Percentiles rank a stretch among this genome's conserved stretches.
phyloP scores from a whole-genome alignment of 345 rosid genomes.

The Punica granatum region DNA sequence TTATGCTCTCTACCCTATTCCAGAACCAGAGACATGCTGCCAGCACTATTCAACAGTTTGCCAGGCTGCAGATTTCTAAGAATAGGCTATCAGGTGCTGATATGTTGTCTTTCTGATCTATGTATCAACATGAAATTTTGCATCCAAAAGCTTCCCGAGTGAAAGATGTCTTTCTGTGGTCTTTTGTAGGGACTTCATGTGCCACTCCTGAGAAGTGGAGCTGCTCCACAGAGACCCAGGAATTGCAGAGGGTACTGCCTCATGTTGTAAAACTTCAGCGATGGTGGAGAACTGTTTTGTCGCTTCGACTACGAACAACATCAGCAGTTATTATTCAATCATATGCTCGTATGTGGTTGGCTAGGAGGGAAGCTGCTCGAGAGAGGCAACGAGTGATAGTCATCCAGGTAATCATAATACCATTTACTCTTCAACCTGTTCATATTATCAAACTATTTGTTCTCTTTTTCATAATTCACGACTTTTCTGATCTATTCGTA shows the following conservation, averaged over 20 bases:
- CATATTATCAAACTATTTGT: neutral
- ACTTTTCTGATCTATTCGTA: neutral
- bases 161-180: neutral
- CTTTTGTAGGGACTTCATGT: constrained; percentile 2
- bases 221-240: neutral
- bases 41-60: constrained; percentile 43
- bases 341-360: constrained; percentile 46
- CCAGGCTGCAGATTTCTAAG: constrained; percentile 44
- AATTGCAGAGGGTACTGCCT: constrained; percentile 6
- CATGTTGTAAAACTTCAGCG: constrained; percentile 67
- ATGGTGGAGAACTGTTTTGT: constrained; percentile 65
- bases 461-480: neutral
- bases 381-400: constrained; percentile 35
- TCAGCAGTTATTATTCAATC: constrained; percentile 56
- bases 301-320: constrained; percentile 34
- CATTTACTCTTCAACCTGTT: neutral
- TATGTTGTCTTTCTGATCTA: neutral
- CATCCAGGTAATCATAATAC: constrained; percentile 56
- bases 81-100: constrained; percentile 54
- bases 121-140: neutral
- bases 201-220: neutral
- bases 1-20: constrained; percentile 27
- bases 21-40: constrained; percentile 42
- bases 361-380: constrained; percentile 35
- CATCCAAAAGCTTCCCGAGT: neutral